Base-by-base conservation (phyloP, 2,329 filamentous ascomycete species). In the Uncinocarpus reesii region DNA sequence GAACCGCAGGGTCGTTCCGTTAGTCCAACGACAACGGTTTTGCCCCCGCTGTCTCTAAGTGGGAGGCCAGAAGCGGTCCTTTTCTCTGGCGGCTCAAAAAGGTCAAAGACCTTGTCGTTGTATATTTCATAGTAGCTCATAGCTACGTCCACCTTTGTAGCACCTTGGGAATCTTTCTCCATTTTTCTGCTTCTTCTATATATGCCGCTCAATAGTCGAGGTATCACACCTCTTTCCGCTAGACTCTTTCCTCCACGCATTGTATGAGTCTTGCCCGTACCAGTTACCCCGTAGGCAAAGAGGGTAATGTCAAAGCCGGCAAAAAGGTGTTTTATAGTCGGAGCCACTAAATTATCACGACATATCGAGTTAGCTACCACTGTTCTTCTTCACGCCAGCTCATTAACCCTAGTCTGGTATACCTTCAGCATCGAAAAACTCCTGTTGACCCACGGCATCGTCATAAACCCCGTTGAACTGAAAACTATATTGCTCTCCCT, bases 101-200 rank as follows among this genome's bases (percentile, higher is more conserved):
- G 72, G 63, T 95, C 89, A 60, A 83, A 95, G 16, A 95, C 88
- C 63, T 90, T 90, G 71, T 95, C 89, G 65, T 93, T 95, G 69
- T 95, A 95, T 56, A 95, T 95, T 65, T 95, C 89, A 69, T 94
- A 95, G 69, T 95, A 95, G 23, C 86, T 89, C 60, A 95, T 75
- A 10, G 79, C 74, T 13, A 95, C 86, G 7, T 79, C 71, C 18
- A 93, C 85, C 1, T 71, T 74, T 0, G 82, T 89, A 44, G 79
- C 71, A 8, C 81, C 85, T 3, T 75, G 72, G 1, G 81, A 77
- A 59, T 94, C 88, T 66, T 90, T 92, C 55, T 79, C 77, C 15
- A 92, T 81, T 71, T 93, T 94, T 66, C 87, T 85, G 54, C 83
- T 83, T 52, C 86, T 76, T 41, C 90, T 79, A 64, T 90, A 96